These are phyloP conservation scores for Rhytidhysteron rufulum DNA, from an alignment of 2,329 filamentous ascomycete species.

Conservation along the genomic window DNA sequence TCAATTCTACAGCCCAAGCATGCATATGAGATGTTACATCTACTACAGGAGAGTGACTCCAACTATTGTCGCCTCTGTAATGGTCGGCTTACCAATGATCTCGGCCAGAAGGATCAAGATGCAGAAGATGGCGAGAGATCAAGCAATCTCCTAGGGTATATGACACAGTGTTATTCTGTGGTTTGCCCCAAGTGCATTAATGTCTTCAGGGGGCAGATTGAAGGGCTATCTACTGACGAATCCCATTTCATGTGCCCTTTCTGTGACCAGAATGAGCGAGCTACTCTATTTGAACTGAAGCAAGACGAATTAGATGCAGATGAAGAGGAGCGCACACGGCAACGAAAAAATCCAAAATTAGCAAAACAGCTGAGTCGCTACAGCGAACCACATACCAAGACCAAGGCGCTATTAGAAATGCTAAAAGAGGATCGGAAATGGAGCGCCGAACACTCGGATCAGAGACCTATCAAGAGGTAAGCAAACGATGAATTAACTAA, in stretches of 20 bases:
- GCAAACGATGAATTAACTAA: too few species aligned
- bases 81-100: conserved; percentile 60
- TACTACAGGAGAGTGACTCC: conserved; percentile 77
- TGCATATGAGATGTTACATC: conserved; percentile 78
- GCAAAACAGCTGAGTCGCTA: conserved; percentile 66
- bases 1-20: conserved; percentile 62
- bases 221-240: conserved; percentile 37
- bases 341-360: conserved; percentile 49
- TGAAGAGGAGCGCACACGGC: conserved; percentile 55
- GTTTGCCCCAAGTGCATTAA: conserved; percentile 73
- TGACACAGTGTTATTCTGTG: conserved; percentile 85
- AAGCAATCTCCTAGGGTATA: conserved; percentile 66
- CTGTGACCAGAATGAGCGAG: conserved; percentile 62
- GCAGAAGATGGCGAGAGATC: conserved; percentile 47
- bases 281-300: conserved; percentile 65
- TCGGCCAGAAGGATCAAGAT: conserved; percentile 52
- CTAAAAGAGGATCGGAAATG: conserved; percentile 63
- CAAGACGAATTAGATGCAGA: conserved; percentile 51
- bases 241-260: conserved; percentile 60
- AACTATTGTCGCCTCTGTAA: conserved; percentile 71
- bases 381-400: conserved; percentile 87
- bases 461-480: conserved; percentile 73
- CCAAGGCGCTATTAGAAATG: conserved; percentile 72
- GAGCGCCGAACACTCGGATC: conserved; percentile 57
- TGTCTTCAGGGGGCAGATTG: conserved; percentile 54